Evolutionary conservation across 108 stramenopile species (phyloP), one percentile per base, ranked within the genome.

Genomic region (Aureococcus anophagefferens): DNA sequence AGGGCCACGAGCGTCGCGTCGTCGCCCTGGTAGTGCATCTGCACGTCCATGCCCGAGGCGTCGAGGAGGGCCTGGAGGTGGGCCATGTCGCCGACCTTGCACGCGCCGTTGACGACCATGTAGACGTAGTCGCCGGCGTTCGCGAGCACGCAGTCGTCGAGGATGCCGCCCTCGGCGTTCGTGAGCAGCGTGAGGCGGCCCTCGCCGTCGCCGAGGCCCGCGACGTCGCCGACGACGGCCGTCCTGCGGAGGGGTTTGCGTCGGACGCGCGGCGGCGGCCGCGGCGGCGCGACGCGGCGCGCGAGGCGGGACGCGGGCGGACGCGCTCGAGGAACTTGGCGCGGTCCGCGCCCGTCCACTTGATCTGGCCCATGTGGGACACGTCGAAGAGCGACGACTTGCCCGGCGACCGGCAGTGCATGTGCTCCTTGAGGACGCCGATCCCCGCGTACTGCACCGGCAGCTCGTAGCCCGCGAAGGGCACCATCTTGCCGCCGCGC

Each of bases 41-140:
- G 14, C 30, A 74, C 73, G 66, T 74, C 73, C 25, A 67, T 33
- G 32, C 29, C n/a, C n/a, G 37, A 33, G 67, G 5, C 7, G 5
- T 66, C 66, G 7, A 59, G 4, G 21, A 59, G 1, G 7, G 74
- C 37, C 45, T 77, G 35, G 40, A 86, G 78, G 79, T 98, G 96
- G 44, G 72, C 74, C 93, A 98, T 94, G 79, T 97, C 98, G 35
- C 85, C 87, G 79, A 88, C 86, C 83, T 99, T 99, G 81, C 92
- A 93, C 5, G 96, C 96, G 30, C 96, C 98, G 77, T 99, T 99
- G 68, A 99, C 94, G 33, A 99, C 96, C 93, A 97, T 96, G 83
- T 94, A 94, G 51, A 96, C 73, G 72, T 75, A 80, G 62, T 92
- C 91, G 28, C 88, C 94, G 28, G 89, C 85, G 81, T 91, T 93